Base-by-base conservation (phyloP, 352 stramenopile genomes). In the Pythium coloratum region DNA sequence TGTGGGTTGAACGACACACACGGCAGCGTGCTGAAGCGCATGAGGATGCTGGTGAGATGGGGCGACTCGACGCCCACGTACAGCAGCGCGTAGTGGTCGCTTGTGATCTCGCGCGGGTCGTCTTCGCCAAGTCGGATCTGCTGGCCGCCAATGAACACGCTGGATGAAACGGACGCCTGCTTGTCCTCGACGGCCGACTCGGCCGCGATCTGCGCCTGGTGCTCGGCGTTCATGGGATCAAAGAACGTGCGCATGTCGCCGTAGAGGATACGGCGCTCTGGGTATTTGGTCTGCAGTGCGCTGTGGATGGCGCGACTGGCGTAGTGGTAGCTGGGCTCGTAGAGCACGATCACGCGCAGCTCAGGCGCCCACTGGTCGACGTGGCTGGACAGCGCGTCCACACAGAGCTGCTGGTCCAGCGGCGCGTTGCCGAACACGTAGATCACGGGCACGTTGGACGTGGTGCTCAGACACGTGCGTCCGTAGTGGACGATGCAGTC, bases 401-500 rank as follows among this genome's bases (percentile, higher is more conserved):
- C 79, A 57, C 83, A 92, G 44, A 81, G 59, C 3, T 72, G 69
- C 0, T 85, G 64, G 53, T 96, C 87, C 77, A 94, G 78, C 9
- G 79, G 62, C 9, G 79, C 76, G 61, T 92, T 94, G 62, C 89
- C 89, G 66, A 96, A 96, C 46, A 91, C 87, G 69, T 98, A 98
- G 38, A 98, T 82, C 4, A 98, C 90, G 2, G 94, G 92, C 53
- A 97, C 78, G 38, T 82, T 92, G 30, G 74, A 89, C 51, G 75
- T 93, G 34, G 88, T 80, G 65, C 80, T 90, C 57, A 99, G 73
- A 82, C 94, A 98, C 18, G 93, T 96, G 78, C 95, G 92, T 20
- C 96, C 96, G 79, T 97, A 99, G 75, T 99, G 96, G 42, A 98
- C 81, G 57, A 99, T 83, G 65, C 95, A 89, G 80, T 98, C 89